phyloP scores from a whole-genome alignment of 345 rosid species.

The Syzygium grande region DNA sequence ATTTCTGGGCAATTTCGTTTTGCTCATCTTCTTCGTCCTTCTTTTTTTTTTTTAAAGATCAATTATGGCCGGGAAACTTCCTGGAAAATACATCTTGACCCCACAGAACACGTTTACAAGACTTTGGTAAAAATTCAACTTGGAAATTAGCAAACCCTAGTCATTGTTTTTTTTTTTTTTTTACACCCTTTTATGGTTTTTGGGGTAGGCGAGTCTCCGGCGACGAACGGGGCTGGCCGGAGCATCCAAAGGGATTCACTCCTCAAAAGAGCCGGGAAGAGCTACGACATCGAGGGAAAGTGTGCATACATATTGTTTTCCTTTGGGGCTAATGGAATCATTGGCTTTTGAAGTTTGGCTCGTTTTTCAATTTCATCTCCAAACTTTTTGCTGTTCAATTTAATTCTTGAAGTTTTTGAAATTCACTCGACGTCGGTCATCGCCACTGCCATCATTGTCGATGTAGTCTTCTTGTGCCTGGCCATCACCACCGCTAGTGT shows the following conservation, averaged over 20 bases:
- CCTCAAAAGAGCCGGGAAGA: background rate
- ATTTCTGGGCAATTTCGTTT: background rate
- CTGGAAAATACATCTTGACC: background rate
- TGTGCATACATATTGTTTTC: background rate
- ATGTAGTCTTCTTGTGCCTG: background rate
- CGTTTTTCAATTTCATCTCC: background rate
- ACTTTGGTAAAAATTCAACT: background rate
- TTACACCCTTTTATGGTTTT: background rate
- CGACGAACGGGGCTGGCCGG: background rate
- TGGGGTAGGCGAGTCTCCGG: background rate
- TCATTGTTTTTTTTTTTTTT: background rate
- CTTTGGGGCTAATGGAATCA: background rate
- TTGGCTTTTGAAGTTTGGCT: background rate
- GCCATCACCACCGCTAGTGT: background rate
- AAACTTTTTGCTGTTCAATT: no score
- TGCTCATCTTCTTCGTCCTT: fast-evolving
- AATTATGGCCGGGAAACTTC: background rate
- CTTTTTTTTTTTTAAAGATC: fast-evolving
- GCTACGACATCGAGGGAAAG: background rate
- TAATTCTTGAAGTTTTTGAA: background rate
- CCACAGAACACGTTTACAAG: background rate
- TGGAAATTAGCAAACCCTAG: background rate
- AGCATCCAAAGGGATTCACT: background rate
- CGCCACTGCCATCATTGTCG: background rate
- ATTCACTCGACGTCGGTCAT: background rate